Evolutionary conservation across 2,329 filamentous ascomycete genomes (phyloP).

Genomic region (Fusarium albidum): DNA sequence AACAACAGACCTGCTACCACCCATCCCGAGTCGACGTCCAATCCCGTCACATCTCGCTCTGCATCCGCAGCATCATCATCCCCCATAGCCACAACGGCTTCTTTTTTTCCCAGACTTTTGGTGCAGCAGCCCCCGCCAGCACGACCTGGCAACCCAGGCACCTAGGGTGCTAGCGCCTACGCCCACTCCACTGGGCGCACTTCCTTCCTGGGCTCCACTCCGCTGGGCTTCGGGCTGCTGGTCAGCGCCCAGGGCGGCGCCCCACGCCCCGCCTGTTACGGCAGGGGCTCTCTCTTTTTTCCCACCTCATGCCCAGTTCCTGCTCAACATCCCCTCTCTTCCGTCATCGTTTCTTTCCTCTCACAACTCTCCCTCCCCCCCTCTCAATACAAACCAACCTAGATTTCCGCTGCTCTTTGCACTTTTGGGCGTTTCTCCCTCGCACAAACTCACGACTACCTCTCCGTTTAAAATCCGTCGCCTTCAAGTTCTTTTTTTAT

Average conservation of each 20-base stretch:
- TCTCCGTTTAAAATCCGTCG: background rate
- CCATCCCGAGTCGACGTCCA: constrained; percentile 26
- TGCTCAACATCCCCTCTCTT: constrained; percentile 24
- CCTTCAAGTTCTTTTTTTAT: constrained; percentile 13
- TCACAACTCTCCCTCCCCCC: constrained; percentile 20
- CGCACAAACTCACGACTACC: constrained; percentile 11
- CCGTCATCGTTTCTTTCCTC: constrained; percentile 38
- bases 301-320: constrained; percentile 23
- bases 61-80: constrained; percentile 32
- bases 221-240: constrained; percentile 7
- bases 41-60: constrained; percentile 27
- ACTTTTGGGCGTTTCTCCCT: constrained; percentile 31
- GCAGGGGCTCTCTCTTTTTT: constrained; percentile 3
- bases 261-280: constrained; percentile 9
- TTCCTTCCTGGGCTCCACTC: constrained; percentile 28
- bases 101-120: constrained; percentile 17
- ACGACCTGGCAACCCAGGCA: background rate
- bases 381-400: constrained; percentile 21
- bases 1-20: constrained; percentile 34
- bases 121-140: no score
- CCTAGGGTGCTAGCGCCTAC: no score
- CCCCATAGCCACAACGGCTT: constrained; percentile 37
- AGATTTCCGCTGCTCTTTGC: constrained; percentile 31
- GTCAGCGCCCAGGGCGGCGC: constrained; percentile 2
- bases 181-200: constrained; percentile 15